A percentile compares a stretch with the other conserved stretches of the same genome.
Conservation (phyloP, 495 filamentous ascomycete genomes). For the Penicillium verhagenii region DNA sequence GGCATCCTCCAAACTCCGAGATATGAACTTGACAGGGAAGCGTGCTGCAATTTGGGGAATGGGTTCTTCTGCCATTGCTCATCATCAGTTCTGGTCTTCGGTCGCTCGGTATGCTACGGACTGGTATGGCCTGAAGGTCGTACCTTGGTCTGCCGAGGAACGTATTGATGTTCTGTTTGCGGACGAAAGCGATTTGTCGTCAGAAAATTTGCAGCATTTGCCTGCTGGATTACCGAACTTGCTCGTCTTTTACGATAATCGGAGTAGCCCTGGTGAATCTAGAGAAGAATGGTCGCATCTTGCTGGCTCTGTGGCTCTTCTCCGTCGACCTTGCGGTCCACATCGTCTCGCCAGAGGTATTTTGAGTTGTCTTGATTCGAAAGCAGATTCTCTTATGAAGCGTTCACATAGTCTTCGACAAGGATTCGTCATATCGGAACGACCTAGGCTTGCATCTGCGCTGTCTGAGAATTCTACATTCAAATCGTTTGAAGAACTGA, state of each 20-base stretch:
- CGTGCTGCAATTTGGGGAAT: conserved; percentile 22
- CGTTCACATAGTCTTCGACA: neutral
- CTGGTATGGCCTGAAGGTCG: conserved; percentile 41
- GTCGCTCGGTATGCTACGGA: conserved; percentile 28
- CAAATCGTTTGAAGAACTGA: neutral
- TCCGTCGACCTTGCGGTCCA: conserved; percentile 54
- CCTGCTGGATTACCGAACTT: conserved; percentile 8
- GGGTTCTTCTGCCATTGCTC: neutral
- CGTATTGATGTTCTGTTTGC: conserved; percentile 35
- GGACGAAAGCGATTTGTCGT: conserved; percentile 28
- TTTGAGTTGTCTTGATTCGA: conserved; percentile 26
- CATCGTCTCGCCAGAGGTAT: conserved; percentile 58
- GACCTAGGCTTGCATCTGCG: neutral
- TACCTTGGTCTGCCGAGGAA: conserved; percentile 21
- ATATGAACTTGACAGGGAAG: conserved; percentile 10
- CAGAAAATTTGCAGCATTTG: conserved; percentile 3
- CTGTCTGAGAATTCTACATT: neutral
- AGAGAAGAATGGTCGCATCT: conserved; percentile 14
- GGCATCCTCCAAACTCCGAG: conserved; percentile 14
- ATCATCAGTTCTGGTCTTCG: conserved; percentile 8
- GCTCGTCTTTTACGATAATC: conserved; percentile 26
- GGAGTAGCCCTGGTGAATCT: neutral
- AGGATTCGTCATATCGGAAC: neutral
- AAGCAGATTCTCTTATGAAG: neutral
- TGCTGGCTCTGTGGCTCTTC: conserved; percentile 31